These are phyloP conservation scores for Begonia loranthoides DNA, from an alignment of 306 rosid species.

Conservation along the genomic window DNA sequence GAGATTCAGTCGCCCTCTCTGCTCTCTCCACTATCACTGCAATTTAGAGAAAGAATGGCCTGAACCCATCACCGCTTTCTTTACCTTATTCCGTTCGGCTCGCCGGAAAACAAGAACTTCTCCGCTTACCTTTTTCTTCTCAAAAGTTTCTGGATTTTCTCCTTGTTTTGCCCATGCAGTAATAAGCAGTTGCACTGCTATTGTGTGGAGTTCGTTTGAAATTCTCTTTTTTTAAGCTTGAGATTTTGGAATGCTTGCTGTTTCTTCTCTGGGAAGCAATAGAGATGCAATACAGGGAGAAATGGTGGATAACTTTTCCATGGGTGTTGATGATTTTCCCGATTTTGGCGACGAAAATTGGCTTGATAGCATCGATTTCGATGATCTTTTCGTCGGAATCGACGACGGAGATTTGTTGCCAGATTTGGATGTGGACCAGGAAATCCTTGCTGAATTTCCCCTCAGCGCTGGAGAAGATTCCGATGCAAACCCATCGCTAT, in stretches of 20 bases:
- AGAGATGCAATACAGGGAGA: slow-evolving; percentile 37
- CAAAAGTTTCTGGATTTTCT: too few species aligned
- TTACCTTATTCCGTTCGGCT: too few species aligned
- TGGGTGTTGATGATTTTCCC: slow-evolving; percentile 23
- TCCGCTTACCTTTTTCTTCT: too few species aligned
- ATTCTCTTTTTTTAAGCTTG: too few species aligned
- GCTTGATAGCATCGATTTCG: slow-evolving; percentile 61
- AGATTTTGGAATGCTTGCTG: slow-evolving; percentile 37
- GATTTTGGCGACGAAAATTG: slow-evolving; percentile 41
- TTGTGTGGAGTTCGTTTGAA: too few species aligned
- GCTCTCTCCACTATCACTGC: too few species aligned
- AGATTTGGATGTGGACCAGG: slow-evolving; percentile 72
- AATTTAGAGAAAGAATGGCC: too few species aligned
- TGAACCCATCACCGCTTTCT: too few species aligned
- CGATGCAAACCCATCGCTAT: slow-evolving; percentile 14
- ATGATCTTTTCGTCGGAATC: slow-evolving; percentile 46
- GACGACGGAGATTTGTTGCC: slow-evolving; percentile 42
- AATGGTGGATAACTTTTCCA: slow-evolving; percentile 40
- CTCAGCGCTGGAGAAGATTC: slow-evolving; percentile 25
- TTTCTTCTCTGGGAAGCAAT: slow-evolving; percentile 38
- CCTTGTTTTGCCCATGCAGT: too few species aligned
- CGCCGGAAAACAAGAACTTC: too few species aligned
- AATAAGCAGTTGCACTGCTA: too few species aligned
- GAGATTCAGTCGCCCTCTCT: too few species aligned
- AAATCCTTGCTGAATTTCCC: slow-evolving; percentile 48